Evolutionary conservation across 345 rosid species (phyloP).

Genomic region (Ceriops tagal): DNA sequence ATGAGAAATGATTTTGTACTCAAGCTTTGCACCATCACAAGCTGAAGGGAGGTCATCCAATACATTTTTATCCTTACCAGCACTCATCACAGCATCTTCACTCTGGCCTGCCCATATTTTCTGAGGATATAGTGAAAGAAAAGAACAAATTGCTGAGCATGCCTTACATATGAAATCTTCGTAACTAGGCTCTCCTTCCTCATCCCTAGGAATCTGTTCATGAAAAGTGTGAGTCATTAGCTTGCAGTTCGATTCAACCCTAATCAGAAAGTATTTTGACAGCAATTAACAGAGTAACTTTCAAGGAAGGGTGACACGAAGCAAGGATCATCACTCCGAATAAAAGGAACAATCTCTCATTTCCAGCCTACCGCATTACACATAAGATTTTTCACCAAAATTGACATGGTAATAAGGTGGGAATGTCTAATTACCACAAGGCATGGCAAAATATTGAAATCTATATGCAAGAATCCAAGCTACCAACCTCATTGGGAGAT

Average conservation of each 20-base stretch:
- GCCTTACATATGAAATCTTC: conserved; percentile 85
- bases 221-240: too few relatives aligned
- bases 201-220: conserved; percentile 75
- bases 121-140: conserved; percentile 60
- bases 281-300: neutral
- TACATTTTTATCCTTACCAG: conserved; percentile 51
- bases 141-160: conserved; percentile 68
- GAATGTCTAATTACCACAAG: neutral
- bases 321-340: neutral
- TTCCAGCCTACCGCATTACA: too few relatives aligned
- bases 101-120: conserved; percentile 49
- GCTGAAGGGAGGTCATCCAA: conserved; percentile 35
- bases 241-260: too few relatives aligned
- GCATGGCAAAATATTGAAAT: neutral
- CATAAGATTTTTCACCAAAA: too few relatives aligned
- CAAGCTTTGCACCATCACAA: conserved; percentile 38
- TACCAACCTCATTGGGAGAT: conserved; percentile 54
- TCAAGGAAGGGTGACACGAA: neutral
- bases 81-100: conserved; percentile 21
- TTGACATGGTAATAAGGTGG: too few relatives aligned
- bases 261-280: too few relatives aligned
- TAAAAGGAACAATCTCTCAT: too few relatives aligned
- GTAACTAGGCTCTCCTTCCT: conserved; percentile 82
- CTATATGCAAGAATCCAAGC: conserved; percentile 6
- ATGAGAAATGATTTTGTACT: conserved; percentile 25